phyloP scores from a whole-genome alignment of 768 basidiomycete species.

The Podaxis mareebaensis region DNA sequence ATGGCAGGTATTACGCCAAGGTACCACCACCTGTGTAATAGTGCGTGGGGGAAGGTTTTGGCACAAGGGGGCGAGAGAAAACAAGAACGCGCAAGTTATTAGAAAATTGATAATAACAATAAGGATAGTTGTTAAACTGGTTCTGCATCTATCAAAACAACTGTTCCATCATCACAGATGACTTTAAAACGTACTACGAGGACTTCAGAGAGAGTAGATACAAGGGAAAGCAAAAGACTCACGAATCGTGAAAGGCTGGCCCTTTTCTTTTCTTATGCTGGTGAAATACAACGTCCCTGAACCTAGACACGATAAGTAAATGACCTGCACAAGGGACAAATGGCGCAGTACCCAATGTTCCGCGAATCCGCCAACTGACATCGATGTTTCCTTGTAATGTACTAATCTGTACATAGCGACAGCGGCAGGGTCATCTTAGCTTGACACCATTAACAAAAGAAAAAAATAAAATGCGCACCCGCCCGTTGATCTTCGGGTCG shows the following conservation, averaged over 20 bases:
- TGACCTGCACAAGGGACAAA: neutral
- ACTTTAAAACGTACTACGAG: conserved; percentile 63
- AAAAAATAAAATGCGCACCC: conserved; percentile 43
- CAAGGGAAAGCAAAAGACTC: conserved; percentile 28
- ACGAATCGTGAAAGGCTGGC: conserved; percentile 68
- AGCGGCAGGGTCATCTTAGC: neutral
- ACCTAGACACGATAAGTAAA: conserved; percentile 35
- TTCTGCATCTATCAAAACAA: conserved; percentile 42
- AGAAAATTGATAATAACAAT: conserved; percentile 6
- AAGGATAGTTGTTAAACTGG: conserved; percentile 24
- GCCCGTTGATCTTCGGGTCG: conserved; percentile 68
- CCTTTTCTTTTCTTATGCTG: conserved; percentile 76
- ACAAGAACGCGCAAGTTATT: neutral
- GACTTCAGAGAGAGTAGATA: neutral
- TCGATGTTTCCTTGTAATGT: conserved; percentile 78
- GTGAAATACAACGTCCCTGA: conserved; percentile 83
- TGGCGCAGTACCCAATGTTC: conserved; percentile 55
- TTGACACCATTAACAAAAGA: neutral
- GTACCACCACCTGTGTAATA: neutral
- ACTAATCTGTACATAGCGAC: conserved; percentile 51
- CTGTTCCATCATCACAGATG: conserved; percentile 60
- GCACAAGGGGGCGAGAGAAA: neutral
- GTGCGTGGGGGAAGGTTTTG: neutral
- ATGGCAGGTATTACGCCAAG: too few relatives aligned
- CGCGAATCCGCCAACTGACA: conserved; percentile 73